A percentile compares a stretch with the other conserved stretches of the same genome.
Conservation (phyloP, 2,329 filamentous ascomycete species). For the Macrophomina tecta region DNA sequence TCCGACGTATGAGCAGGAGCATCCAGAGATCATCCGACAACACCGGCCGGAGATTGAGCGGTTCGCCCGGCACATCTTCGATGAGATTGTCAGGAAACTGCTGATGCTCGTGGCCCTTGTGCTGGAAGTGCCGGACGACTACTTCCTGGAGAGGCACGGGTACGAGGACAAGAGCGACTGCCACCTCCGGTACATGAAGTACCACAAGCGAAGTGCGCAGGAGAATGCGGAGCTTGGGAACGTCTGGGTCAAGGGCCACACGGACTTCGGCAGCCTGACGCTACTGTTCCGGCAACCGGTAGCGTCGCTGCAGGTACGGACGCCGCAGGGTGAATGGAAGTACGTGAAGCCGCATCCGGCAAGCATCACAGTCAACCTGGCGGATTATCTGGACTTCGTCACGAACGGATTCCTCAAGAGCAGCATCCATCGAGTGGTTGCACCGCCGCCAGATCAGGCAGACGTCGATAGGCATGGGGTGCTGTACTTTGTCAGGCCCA, state of each 20-base stretch:
- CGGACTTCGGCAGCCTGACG: conserved; percentile 37
- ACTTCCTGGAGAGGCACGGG: conserved; percentile 10
- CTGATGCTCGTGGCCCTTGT: conserved; percentile 8
- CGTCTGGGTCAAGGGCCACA: conserved; percentile 42
- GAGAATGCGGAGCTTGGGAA: conserved; percentile 37
- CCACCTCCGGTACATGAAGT: conserved; percentile 15
- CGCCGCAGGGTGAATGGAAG: conserved; percentile 35
- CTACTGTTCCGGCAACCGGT: conserved; percentile 36
- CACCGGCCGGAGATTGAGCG: conserved; percentile 56
- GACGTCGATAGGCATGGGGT: conserved; percentile 40
- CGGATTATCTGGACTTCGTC: conserved; percentile 49
- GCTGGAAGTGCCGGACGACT: conserved; percentile 17
- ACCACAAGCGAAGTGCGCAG: conserved; percentile 4
- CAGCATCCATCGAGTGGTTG: conserved; percentile 52
- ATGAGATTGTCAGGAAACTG: conserved; percentile 9
- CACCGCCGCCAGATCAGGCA: conserved; percentile 50
- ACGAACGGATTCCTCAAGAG: conserved; percentile 56
- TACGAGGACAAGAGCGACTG: conserved; percentile 11
- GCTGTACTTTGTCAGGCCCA: conserved; percentile 39
- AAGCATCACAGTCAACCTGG: conserved; percentile 38
- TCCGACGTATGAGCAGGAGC: conserved; percentile 34
- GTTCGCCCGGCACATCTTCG: conserved; percentile 46
- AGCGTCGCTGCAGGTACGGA: conserved; percentile 38
- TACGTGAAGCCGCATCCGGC: conserved; percentile 38
- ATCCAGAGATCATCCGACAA: conserved; percentile 51